Conservation (phyloP, 2,329 filamentous ascomycete species). For the Alternaria sp. region DNA sequence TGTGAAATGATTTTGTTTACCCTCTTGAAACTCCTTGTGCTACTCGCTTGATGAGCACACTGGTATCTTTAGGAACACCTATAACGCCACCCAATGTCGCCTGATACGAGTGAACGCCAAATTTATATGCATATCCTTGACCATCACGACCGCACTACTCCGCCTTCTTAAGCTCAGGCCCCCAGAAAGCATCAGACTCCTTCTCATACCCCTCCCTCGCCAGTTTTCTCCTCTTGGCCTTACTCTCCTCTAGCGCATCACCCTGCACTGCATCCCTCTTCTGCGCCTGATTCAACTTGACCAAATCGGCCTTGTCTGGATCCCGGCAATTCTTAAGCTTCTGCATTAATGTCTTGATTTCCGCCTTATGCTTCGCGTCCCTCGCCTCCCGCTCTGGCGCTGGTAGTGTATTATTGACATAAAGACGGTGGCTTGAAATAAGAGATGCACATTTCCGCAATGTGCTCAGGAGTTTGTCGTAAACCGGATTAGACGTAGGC, state of each 20-base stretch:
- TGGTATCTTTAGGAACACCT: constrained; percentile 3
- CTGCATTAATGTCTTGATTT: constrained; percentile 61
- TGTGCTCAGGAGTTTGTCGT: constrained; percentile 50
- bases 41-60: not conserved
- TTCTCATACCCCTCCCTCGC: constrained; percentile 56
- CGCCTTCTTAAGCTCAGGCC: constrained; percentile 40
- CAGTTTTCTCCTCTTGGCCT: constrained; percentile 56
- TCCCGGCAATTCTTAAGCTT: constrained; percentile 79
- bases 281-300: constrained; percentile 72
- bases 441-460: constrained; percentile 53
- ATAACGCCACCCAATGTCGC: not conserved
- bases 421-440: constrained; percentile 45
- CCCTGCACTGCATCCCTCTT: constrained; percentile 55
- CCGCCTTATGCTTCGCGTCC: constrained; percentile 61
- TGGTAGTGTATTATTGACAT: constrained; percentile 22
- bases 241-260: constrained; percentile 50
- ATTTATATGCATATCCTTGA: not conserved
- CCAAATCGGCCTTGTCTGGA: constrained; percentile 76
- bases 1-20: not conserved
- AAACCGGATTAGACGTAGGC: constrained; percentile 35
- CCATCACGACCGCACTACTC: not conserved
- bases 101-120: not conserved
- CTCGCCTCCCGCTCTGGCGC: constrained; percentile 42
- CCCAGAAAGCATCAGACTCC: constrained; percentile 59
- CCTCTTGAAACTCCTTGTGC: not conserved